Evolutionary conservation across 2,329 filamentous ascomycete species (phyloP), one percentile per base, ranked within the genome.

Genomic region (Sporothrix variecibatus): DNA sequence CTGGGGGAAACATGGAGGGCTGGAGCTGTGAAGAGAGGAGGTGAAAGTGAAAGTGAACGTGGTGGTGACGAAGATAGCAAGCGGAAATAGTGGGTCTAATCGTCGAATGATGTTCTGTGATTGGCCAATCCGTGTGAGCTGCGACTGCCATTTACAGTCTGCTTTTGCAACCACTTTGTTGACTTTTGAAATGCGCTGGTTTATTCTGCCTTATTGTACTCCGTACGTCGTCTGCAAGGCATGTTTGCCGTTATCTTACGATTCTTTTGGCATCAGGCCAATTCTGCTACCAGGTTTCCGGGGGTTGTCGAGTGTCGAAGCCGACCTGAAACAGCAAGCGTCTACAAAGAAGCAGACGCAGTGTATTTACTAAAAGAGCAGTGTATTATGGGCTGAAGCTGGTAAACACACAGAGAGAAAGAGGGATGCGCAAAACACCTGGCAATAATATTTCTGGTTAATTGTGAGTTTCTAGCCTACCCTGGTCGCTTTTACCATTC

Each of bases 241-340:
- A 8, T 26, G 11, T 26, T n/a, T 26, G 34, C 38, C 38, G 34
- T 38, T 12, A 60, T 74, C 69, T 72, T 72, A 74, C 69, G 60
- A 72, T 72, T 71, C 17, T 20, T 20, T 17, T 64, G n/a, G 58
- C 60, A 72, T 74, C 73, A 72, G 49, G 73, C 69, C 69, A 68
- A 51, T 46, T 60, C 38, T 65, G 43, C 49, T 58, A 28, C 60
- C 60, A 51, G 73, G 58, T 72, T 67, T 65, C 68, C 8, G 60
- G 67, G 72, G 68, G 68, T 58, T 62, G 46, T 23, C 31, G 71
- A 23, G 58, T 2, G 49, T 31, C 26, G 64, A 31, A 26, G 40
- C 9, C 43, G 15, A 69, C 26, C 62, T 73, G 71, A 68, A 68
- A 74, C 73, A 71, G 40, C 26, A 74, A 72, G 72, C 51, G 62